Evolutionary conservation across 306 rosid genomes (phyloP).

Genomic region (Prosopis cineraria): DNA sequence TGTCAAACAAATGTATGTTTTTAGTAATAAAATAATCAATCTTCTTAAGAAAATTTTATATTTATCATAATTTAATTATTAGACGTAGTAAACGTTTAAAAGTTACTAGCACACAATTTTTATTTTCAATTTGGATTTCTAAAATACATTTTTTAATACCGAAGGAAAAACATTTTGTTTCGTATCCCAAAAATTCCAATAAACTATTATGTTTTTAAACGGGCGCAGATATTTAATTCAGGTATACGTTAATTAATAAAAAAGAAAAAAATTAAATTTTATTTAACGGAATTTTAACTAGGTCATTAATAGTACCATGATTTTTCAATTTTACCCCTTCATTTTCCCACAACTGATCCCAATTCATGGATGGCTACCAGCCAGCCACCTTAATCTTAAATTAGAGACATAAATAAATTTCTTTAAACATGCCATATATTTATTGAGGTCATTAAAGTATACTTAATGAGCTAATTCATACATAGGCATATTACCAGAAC

Average conservation of each 20-base stretch:
- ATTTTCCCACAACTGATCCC: background rate
- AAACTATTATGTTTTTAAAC: background rate
- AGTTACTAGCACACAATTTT: background rate
- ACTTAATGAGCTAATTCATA: too few relatives aligned
- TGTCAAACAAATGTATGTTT: too few relatives aligned
- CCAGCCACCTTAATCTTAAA: background rate
- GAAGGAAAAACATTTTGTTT: background rate
- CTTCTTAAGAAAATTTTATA: background rate
- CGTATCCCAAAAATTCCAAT: background rate
- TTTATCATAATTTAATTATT: background rate
- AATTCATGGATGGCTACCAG: background rate
- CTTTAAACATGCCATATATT: background rate
- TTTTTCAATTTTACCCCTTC: background rate
- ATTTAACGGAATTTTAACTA: slow-evolving; percentile 3
- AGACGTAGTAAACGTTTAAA: background rate
- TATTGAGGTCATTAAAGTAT: background rate
- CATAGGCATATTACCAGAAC: background rate
- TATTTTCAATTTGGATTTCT: too few relatives aligned
- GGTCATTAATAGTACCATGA: background rate
- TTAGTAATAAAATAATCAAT: background rate
- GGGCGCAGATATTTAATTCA: background rate
- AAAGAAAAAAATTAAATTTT: background rate
- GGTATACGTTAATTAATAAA: background rate
- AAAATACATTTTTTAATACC: too few relatives aligned
- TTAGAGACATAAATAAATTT: background rate